phyloP scores from a whole-genome alignment of 257 asterid genomes.

The Phtheirospermum japonicum region DNA sequence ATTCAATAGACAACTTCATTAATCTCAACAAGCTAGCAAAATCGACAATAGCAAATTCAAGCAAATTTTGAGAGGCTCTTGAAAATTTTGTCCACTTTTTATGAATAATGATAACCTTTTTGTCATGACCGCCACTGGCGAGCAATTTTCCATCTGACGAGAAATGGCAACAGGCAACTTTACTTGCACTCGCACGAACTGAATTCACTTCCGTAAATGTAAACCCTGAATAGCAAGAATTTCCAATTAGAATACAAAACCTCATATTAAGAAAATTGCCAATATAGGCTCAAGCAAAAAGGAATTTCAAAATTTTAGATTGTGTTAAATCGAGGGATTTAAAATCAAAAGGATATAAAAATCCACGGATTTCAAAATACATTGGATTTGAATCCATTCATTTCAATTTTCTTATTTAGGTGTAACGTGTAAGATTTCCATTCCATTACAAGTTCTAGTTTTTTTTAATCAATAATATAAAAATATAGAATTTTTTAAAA shows the following conservation, averaged over 20 bases:
- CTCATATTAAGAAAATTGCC: too few relatives aligned
- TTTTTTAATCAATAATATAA: too few relatives aligned
- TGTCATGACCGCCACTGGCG: conserved; percentile 97
- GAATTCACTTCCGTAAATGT: conserved; percentile 67
- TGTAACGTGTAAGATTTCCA: too few relatives aligned
- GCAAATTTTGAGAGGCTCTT: not conserved
- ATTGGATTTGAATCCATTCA: too few relatives aligned
- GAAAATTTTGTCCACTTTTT: not conserved
- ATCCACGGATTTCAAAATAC: not conserved
- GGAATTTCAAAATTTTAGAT: not conserved
- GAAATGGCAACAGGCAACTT: conserved; percentile 93
- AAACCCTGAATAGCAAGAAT: conserved; percentile 54
- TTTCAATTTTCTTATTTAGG: too few relatives aligned
- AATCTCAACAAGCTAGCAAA: conserved; percentile 14
- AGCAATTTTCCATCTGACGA: conserved; percentile 96
- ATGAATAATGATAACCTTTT: conserved; percentile 50
- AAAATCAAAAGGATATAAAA: too few relatives aligned
- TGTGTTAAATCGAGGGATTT: not conserved
- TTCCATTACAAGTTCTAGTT: too few relatives aligned
- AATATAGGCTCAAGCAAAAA: not conserved
- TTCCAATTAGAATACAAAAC: not conserved
- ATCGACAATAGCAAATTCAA: not conserved
- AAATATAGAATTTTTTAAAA: too few relatives aligned
- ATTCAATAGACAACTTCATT: conserved; percentile 17
- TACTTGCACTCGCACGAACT: conserved; percentile 72